These are phyloP conservation scores for Cornus suecica DNA, from an alignment of 148 eudicot species.

Conservation along the genomic window DNA sequence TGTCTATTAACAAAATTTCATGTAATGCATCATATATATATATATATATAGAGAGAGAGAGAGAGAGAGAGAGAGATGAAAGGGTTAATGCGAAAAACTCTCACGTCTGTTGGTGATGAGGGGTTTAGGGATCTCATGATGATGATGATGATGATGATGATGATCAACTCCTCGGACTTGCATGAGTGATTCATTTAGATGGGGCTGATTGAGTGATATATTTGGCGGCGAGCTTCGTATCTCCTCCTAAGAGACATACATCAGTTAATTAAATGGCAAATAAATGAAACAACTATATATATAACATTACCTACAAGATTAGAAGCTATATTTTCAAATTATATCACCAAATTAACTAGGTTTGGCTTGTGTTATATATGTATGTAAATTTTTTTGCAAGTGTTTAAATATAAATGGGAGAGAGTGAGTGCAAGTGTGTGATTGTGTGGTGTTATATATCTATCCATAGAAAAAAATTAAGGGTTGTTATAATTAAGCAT, in stretches of 20 bases:
- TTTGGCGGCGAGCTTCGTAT: constrained; percentile 37
- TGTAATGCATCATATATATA: background rate
- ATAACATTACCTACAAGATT: background rate
- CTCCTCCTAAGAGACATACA: constrained; percentile 34
- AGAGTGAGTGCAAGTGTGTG: no score
- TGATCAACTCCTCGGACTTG: constrained; percentile 43
- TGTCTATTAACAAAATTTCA: background rate
- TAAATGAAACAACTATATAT: background rate
- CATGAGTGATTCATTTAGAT: constrained; percentile 45
- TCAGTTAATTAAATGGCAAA: background rate
- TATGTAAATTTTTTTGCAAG: no score
- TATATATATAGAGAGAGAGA: no score
- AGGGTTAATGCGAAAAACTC: constrained; percentile 13
- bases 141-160: no score
- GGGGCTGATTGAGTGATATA: constrained; percentile 44
- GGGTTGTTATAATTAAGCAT: no score
- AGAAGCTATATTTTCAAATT: background rate
- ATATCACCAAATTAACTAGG: no score
- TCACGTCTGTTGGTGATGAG: constrained; percentile 82
- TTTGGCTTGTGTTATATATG: no score
- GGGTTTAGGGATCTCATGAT: constrained; percentile 77
- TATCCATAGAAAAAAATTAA: no score
- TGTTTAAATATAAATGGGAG: no score
- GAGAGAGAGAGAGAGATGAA: background rate
- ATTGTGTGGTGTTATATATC: no score